These are phyloP conservation scores for Angomonas deanei DNA, from an alignment of 208 protist species.

Conservation along the genomic window DNA sequence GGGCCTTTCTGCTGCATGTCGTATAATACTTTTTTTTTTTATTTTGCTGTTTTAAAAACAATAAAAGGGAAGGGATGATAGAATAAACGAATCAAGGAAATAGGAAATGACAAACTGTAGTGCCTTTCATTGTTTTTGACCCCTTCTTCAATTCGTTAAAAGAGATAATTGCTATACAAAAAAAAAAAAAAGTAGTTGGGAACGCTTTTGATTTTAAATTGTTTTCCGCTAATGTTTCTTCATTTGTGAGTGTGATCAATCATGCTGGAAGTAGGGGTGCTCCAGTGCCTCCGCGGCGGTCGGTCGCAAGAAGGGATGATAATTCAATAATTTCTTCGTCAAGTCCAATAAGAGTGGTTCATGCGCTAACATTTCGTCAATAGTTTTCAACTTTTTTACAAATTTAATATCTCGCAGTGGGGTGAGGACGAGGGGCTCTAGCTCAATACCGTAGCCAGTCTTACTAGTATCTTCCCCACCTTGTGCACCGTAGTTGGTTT, in stretches of 20 bases:
- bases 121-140: background rate
- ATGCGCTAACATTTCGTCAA: constrained; percentile 48
- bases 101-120: too few relatives aligned
- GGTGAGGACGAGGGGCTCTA: constrained; percentile 26
- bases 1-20: constrained; percentile 29
- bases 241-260: background rate
- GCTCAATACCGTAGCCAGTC: constrained; percentile 19
- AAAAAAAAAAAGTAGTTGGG: constrained; percentile 3
- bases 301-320: constrained; percentile 40
- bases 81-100: background rate
- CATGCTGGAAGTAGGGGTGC: constrained; percentile 54
- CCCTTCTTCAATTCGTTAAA: background rate
- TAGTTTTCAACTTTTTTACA: constrained; percentile 42
- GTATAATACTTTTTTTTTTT: background rate
- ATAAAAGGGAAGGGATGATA: background rate
- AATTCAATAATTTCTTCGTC: constrained; percentile 66
- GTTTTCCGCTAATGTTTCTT: constrained; percentile 2
- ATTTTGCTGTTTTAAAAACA: background rate
- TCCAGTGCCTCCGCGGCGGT: constrained; percentile 51
- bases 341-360: constrained; percentile 56
- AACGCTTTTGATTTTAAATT: background rate
- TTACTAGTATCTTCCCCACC: constrained; percentile 17
- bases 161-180: background rate
- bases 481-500: constrained; percentile 11
- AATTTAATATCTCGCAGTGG: constrained; percentile 40